phyloP scores from a whole-genome alignment of 2,329 filamentous ascomycete genomes.

The Botrytis galanthina region DNA sequence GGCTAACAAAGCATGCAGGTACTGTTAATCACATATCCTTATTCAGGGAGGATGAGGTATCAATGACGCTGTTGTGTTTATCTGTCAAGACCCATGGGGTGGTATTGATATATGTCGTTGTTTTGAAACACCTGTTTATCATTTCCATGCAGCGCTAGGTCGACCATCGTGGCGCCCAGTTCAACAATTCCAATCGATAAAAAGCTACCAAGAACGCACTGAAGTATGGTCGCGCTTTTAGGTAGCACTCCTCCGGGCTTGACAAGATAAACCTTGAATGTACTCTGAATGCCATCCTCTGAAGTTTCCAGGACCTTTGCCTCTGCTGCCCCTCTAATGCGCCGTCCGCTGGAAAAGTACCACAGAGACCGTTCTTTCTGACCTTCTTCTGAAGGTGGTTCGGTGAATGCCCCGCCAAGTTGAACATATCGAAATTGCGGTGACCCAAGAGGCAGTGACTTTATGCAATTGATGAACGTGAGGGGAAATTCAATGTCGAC shows the following conservation, averaged over 20 bases:
- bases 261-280: constrained; percentile 1
- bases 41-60: neutral
- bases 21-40: neutral
- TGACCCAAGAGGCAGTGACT: neutral
- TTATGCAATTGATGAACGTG: neutral
- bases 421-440: constrained; percentile 1
- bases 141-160: neutral
- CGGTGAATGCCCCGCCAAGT: neutral
- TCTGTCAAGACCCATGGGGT: neutral
- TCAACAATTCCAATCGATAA: neutral
- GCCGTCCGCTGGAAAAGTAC: neutral
- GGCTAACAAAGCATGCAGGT: neutral
- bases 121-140: neutral
- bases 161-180: neutral
- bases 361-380: neutral
- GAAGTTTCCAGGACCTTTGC: neutral
- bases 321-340: constrained; percentile 9
- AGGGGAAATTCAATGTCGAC: constrained; percentile 4
- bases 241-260: constrained; percentile 4
- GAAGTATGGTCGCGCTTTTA: neutral
- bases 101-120: neutral
- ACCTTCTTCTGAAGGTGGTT: constrained; percentile 1
- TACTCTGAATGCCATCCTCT: neutral
- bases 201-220: neutral
- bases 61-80: neutral